These are phyloP conservation scores for Calocera viscosa DNA, from an alignment of 768 basidiomycete species.

Conservation along the genomic window DNA sequence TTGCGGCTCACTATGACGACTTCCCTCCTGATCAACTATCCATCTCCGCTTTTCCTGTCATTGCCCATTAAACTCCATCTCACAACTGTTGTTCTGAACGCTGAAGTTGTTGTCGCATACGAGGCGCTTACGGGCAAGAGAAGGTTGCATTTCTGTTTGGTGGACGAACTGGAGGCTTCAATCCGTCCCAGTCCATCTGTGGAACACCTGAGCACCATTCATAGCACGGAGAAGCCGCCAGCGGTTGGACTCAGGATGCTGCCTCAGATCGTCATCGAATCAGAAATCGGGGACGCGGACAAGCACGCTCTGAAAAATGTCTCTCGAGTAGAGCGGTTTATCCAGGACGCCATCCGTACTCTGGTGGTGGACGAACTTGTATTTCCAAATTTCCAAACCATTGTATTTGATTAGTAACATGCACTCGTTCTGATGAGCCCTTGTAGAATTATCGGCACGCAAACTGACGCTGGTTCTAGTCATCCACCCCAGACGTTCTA, in stretches of 20 bases:
- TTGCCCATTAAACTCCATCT: constrained; percentile 90
- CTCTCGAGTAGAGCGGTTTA: constrained; percentile 85
- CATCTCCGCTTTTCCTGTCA: constrained; percentile 91
- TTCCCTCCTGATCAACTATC: constrained; percentile 91
- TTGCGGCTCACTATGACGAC: constrained; percentile 81
- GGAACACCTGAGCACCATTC: constrained; percentile 41
- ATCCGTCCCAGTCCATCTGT: constrained; percentile 43
- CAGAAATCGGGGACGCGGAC: constrained; percentile 90
- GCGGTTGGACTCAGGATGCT: constrained; percentile 74
- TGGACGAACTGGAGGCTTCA: constrained; percentile 69
- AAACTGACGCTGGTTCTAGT: neutral
- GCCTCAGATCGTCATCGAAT: constrained; percentile 82
- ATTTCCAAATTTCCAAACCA: constrained; percentile 89
- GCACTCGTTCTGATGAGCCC: neutral
- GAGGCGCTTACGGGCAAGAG: constrained; percentile 52
- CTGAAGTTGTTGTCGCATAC: constrained; percentile 83
- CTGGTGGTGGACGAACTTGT: constrained; percentile 92
- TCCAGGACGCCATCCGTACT: constrained; percentile 89
- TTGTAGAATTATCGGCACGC: neutral
- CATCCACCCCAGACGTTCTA: too few species aligned
- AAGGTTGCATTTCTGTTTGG: constrained; percentile 74
- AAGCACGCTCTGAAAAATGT: constrained; percentile 95
- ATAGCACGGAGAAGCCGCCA: constrained; percentile 48
- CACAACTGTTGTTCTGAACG: constrained; percentile 73
- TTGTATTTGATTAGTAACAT: constrained; percentile 18